Conservation (phyloP, 202 grass and related monocot species). For the Carex arenaria region DNA sequence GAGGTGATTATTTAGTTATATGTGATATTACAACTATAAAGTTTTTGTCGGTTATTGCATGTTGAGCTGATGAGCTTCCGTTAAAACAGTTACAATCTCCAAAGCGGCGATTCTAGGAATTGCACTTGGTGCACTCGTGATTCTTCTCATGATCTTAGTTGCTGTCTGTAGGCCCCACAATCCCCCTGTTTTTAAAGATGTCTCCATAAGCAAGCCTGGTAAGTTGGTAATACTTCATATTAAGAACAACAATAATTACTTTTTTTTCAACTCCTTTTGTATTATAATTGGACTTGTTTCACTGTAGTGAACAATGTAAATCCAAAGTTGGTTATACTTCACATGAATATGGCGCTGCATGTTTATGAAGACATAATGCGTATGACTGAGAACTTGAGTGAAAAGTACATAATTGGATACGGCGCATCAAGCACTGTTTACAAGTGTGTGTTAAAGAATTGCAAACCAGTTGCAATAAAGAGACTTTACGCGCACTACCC, state of each 20-base stretch:
- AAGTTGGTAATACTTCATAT: background rate
- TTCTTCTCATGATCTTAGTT: conserved; percentile 82
- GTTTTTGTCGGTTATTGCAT: conserved; percentile 11
- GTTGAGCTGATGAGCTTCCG: background rate
- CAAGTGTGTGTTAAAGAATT: conserved; percentile 92
- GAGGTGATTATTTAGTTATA: conserved; percentile 36
- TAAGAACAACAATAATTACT: background rate
- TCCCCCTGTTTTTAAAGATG: conserved; percentile 59
- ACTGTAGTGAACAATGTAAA: conserved; percentile 53
- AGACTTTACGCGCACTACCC: conserved; percentile 75
- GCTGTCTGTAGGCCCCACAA: conserved; percentile 74
- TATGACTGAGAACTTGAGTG: conserved; percentile 96
- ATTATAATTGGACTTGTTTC: conserved; percentile 5
- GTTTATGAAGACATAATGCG: conserved; percentile 98
- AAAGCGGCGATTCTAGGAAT: conserved; percentile 88
- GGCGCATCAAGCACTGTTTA: conserved; percentile 98
- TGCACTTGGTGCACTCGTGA: conserved; percentile 73
- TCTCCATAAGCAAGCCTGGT: conserved; percentile 82
- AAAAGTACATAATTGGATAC: conserved; percentile 98
- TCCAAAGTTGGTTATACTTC: conserved; percentile 96
- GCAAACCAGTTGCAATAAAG: conserved; percentile 93
- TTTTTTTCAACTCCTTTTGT: background rate
- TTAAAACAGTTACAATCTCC: conserved; percentile 59
- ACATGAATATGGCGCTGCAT: conserved; percentile 98
- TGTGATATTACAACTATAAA: conserved; percentile 10